phyloP scores from a whole-genome alignment of 495 filamentous ascomycete species.

The Podospora anserina region DNA sequence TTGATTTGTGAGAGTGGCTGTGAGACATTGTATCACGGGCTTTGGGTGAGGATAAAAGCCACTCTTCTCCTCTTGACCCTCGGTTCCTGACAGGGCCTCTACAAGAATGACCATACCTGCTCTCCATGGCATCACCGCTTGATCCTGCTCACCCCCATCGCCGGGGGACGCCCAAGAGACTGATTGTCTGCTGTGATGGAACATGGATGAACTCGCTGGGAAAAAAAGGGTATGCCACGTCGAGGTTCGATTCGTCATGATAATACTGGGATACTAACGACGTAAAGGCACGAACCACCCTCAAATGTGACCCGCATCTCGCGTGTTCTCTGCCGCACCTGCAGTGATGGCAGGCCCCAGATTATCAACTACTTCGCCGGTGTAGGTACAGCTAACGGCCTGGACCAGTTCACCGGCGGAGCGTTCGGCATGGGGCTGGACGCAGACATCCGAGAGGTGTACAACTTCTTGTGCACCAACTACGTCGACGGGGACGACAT shows the following conservation, averaged over 20 bases:
- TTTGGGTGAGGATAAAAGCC: background rate
- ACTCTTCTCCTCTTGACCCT: background rate
- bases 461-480: conserved; percentile 63
- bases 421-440: conserved; percentile 45
- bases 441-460: conserved; percentile 57
- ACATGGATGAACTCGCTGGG: conserved; percentile 41
- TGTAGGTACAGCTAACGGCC: conserved; percentile 42
- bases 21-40: background rate
- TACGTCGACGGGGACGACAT: conserved; percentile 63
- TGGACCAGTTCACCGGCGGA: conserved; percentile 49
- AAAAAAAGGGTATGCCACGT: conserved; percentile 23
- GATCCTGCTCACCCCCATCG: background rate
- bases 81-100: background rate
- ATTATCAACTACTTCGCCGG: conserved; percentile 48
- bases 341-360: conserved; percentile 34
- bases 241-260: background rate
- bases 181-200: conserved; percentile 38
- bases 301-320: conserved; percentile 48
- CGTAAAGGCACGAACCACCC: conserved; percentile 30
- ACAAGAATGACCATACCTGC: background rate
- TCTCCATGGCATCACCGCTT: conserved; percentile 16
- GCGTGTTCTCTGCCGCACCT: conserved; percentile 33
- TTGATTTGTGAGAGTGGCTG: background rate
- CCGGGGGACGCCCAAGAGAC: conserved; percentile 24
- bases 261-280: no score